Percentiles rank a stretch among this genome's conserved stretches.
These are phyloP conservation scores for Neurospora sublineolata DNA, from an alignment of 495 filamentous ascomycete genomes.

Conservation along the genomic window DNA sequence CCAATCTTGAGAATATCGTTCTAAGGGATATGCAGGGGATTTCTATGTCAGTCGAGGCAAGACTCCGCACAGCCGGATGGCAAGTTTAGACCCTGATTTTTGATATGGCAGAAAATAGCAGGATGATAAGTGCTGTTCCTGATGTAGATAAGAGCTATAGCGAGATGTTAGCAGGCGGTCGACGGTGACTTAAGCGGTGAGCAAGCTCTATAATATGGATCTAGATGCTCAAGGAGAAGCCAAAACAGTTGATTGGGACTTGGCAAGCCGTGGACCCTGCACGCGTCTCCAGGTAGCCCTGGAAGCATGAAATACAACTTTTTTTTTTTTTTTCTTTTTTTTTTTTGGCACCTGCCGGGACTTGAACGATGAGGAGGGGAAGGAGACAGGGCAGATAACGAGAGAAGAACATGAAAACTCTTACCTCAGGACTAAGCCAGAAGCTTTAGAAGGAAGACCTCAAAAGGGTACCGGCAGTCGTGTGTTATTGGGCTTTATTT, in stretches of 20 bases:
- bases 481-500: background rate
- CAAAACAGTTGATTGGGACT: constrained; percentile 4
- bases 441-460: background rate
- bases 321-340: background rate
- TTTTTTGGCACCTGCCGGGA: background rate
- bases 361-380: background rate
- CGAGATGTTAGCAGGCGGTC: background rate
- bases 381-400: background rate
- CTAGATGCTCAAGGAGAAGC: constrained; percentile 1
- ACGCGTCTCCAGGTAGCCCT: background rate
- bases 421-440: constrained; percentile 2
- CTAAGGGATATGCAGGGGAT: background rate
- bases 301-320: background rate
- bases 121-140: background rate
- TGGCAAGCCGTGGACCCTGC: constrained; percentile 6
- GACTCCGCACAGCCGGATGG: constrained; percentile 2
- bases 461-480: background rate
- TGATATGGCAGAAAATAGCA: background rate
- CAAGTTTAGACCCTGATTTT: background rate
- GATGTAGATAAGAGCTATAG: background rate
- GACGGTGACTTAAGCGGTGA: constrained; percentile 12
- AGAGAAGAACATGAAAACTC: constrained; percentile 1
- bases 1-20: background rate
- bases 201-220: constrained; percentile 4
- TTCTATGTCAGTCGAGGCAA: background rate